Percentiles rank a stretch among this genome's conserved stretches.
phyloP scores from a whole-genome alignment of 192 early-diverging fungal species.

The Spizellomyces sp. region DNA sequence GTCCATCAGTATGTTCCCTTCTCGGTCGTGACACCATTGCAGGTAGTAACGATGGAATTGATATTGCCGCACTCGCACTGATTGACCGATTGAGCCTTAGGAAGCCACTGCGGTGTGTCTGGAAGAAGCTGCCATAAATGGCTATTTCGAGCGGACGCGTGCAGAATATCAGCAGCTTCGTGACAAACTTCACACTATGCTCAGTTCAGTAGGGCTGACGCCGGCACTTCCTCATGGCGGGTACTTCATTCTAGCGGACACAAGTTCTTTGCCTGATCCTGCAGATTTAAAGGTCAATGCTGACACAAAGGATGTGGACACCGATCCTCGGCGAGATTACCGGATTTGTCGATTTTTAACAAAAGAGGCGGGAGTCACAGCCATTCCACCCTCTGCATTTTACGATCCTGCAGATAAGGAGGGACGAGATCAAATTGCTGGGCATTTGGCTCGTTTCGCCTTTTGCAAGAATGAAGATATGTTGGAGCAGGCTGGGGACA shows the following conservation, averaged over 20 bases:
- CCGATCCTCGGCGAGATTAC: slow-evolving; percentile 60
- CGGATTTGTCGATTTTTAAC: slow-evolving; percentile 83
- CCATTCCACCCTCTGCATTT: slow-evolving; percentile 91
- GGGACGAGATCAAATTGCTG: slow-evolving; percentile 50
- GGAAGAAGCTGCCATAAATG: slow-evolving; percentile 56
- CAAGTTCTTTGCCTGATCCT: slow-evolving; percentile 57
- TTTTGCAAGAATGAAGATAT: slow-evolving; percentile 91
- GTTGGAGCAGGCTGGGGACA: slow-evolving; percentile 70
- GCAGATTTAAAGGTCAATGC: slow-evolving; percentile 57
- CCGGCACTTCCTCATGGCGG: slow-evolving; percentile 88
- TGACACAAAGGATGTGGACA: slow-evolving; percentile 9
- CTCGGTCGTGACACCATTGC: slow-evolving; percentile 85
- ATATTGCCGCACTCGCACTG: not conserved
- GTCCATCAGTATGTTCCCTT: slow-evolving; percentile 92
- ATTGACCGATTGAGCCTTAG: not conserved
- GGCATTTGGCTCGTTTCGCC: slow-evolving; percentile 83
- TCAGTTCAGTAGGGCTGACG: slow-evolving; percentile 69
- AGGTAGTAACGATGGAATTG: slow-evolving; percentile 44
- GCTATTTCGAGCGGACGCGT: slow-evolving; percentile 72
- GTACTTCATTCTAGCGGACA: slow-evolving; percentile 92
- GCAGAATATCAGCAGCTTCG: slow-evolving; percentile 71
- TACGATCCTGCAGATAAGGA: slow-evolving; percentile 54
- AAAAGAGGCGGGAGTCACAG: slow-evolving; percentile 84
- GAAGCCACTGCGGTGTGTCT: slow-evolving; percentile 77
- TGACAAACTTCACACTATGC: slow-evolving; percentile 67